Evolutionary conservation across 2,329 filamentous ascomycete genomes (phyloP).

Genomic region (Calonectria fujianensis): DNA sequence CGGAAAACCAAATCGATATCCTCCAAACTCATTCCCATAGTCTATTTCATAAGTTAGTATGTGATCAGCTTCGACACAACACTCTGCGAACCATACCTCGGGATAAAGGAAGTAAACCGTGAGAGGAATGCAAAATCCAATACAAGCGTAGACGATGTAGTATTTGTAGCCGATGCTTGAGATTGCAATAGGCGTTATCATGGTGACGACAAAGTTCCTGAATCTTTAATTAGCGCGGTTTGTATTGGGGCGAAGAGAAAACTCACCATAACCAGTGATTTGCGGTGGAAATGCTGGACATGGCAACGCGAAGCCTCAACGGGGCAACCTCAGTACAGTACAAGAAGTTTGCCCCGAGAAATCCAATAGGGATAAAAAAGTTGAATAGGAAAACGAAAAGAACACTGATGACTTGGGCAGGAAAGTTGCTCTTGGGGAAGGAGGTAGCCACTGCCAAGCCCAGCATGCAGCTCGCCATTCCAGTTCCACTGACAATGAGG

Average conservation of each 20-base stretch:
- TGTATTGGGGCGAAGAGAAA: neutral
- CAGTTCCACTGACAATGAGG: slow-evolving; percentile 9
- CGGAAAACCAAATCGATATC: slow-evolving; percentile 21
- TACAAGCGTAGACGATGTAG: slow-evolving; percentile 17
- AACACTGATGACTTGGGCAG: slow-evolving; percentile 15
- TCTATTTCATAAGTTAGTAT: neutral
- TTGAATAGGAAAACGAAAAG: slow-evolving; percentile 12
- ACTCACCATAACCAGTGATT: slow-evolving; percentile 14
- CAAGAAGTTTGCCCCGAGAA: slow-evolving; percentile 15
- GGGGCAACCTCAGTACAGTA: slow-evolving; percentile 14
- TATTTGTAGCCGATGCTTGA: slow-evolving; percentile 6
- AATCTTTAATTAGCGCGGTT: neutral
- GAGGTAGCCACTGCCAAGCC: slow-evolving; percentile 10
- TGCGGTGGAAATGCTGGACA: slow-evolving; percentile 5
- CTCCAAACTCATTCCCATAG: slow-evolving; percentile 24
- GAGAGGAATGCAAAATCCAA: slow-evolving; percentile 19
- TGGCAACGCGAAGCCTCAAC: slow-evolving; percentile 13
- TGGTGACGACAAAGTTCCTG: slow-evolving; percentile 17
- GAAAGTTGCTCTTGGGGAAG: slow-evolving; percentile 12
- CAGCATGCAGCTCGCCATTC: slow-evolving; percentile 15
- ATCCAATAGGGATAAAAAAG: slow-evolving; percentile 22
- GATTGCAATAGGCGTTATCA: slow-evolving; percentile 11
- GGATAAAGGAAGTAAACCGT: slow-evolving; percentile 22
- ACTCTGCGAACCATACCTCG: neutral
- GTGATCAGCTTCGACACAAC: no score